A percentile compares a stretch with the other conserved stretches of the same genome.
phyloP scores from a whole-genome alignment of 2,329 filamentous ascomycete genomes.

The Talaromyces sp. region DNA sequence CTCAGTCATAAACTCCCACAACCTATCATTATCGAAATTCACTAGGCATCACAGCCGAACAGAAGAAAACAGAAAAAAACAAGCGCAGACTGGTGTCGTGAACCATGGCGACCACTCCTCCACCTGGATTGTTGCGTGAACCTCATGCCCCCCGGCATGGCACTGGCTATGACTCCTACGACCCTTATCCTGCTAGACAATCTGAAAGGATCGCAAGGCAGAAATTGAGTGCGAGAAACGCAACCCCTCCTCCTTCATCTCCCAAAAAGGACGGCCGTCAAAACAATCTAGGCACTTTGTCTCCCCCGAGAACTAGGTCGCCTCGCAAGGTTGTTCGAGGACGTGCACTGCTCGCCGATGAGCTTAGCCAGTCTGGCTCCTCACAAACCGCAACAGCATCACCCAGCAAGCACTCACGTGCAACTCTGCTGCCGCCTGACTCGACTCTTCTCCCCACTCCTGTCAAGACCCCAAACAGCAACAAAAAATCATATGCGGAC shows the following conservation, averaged over 20 bases:
- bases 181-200: constrained; percentile 36
- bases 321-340: constrained; percentile 24
- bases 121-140: constrained; percentile 40
- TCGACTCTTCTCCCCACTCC: constrained; percentile 54
- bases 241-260: constrained; percentile 28
- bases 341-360: constrained; percentile 14
- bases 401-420: constrained; percentile 27
- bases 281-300: constrained; percentile 20
- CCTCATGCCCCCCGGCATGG: constrained; percentile 45
- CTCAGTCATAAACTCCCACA: not conserved
- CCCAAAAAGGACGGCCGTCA: constrained; percentile 16
- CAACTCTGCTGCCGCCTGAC: constrained; percentile 24
- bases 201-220: constrained; percentile 37
- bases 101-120: constrained; percentile 43
- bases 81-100: not conserved
- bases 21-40: not conserved
- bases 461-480: constrained; percentile 55
- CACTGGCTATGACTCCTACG: constrained; percentile 38
- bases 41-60: not conserved
- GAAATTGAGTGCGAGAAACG: constrained; percentile 22
- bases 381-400: constrained; percentile 20
- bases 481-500: constrained; percentile 43
- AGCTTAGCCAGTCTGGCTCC: constrained; percentile 19
- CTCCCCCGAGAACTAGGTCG: constrained; percentile 25
- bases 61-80: not conserved